Evolutionary conservation across 2,329 filamentous ascomycete species (phyloP).

Genomic region (Aquanectria penicillioides): DNA sequence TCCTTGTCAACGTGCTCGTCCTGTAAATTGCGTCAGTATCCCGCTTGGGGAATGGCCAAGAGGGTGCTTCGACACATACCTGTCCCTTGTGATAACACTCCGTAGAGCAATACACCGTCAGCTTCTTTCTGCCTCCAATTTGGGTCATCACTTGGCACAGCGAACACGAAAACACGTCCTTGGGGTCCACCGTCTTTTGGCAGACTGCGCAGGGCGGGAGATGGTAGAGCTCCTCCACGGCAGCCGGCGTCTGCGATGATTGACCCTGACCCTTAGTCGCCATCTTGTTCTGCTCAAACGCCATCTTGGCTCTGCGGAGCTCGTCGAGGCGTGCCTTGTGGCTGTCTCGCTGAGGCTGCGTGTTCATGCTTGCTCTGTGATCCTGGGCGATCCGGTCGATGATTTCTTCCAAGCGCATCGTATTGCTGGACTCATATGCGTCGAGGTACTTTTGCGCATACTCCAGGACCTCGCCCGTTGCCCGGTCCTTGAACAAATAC

Average conservation of each 20-base stretch:
- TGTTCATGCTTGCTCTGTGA: constrained; percentile 42
- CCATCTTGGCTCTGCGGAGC: constrained; percentile 58
- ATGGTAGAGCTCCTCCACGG: constrained; percentile 48
- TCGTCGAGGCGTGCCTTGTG: constrained; percentile 55
- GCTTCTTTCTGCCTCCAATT: constrained; percentile 47
- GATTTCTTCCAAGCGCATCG: constrained; percentile 46
- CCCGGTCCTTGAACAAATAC: constrained; percentile 53
- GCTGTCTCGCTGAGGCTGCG: constrained; percentile 50
- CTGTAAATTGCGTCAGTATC: constrained; percentile 46
- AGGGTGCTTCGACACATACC: constrained; percentile 45
- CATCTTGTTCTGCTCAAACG: constrained; percentile 57
- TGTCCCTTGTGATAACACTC: constrained; percentile 52
- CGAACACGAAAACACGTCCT: constrained; percentile 54
- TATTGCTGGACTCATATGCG: constrained; percentile 42
- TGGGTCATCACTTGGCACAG: constrained; percentile 56
- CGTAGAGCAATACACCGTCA: constrained; percentile 58
- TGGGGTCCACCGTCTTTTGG: constrained; percentile 44
- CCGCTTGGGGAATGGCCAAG: too few relatives aligned
- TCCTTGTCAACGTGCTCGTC: constrained; percentile 49
- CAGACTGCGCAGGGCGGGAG: constrained; percentile 55
- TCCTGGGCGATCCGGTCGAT: constrained; percentile 47
- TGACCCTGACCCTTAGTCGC: constrained; percentile 49
- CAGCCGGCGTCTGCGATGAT: constrained; percentile 40
- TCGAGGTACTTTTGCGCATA: constrained; percentile 53
- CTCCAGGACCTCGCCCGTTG: constrained; percentile 46